These are phyloP conservation scores for Arthrobotrys sinensis DNA, from an alignment of 2,329 filamentous ascomycete species.

Conservation along the genomic window DNA sequence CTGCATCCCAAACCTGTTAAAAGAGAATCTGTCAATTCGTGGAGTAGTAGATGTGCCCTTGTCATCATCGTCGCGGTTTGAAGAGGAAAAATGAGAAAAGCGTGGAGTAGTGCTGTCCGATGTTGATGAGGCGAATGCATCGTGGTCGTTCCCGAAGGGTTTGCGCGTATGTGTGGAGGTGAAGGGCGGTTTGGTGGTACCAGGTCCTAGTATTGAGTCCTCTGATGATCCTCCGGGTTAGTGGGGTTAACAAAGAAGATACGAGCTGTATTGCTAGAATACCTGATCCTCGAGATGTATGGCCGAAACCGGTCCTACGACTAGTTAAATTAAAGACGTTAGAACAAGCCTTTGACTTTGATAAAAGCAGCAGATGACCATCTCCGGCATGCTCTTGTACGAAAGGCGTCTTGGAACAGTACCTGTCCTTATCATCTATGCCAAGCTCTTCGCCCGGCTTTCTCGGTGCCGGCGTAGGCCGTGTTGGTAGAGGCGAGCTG, in stretches of 20 bases:
- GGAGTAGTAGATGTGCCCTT: slow-evolving; percentile 60
- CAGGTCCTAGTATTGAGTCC: slow-evolving; percentile 70
- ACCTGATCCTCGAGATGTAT: slow-evolving; percentile 64
- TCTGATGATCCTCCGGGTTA: slow-evolving; percentile 66
- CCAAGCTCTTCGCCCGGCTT: slow-evolving; percentile 51
- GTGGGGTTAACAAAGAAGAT: slow-evolving; percentile 9
- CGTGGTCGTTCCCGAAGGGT: slow-evolving; percentile 52
- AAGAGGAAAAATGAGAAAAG: slow-evolving; percentile 58
- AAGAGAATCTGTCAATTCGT: slow-evolving; percentile 60
- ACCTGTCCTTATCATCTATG: slow-evolving; percentile 59
- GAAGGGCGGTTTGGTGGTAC: slow-evolving; percentile 72
- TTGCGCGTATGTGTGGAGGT: slow-evolving; percentile 70
- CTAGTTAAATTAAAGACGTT: slow-evolving; percentile 4
- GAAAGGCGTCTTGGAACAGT: background rate
- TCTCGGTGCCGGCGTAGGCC: slow-evolving; percentile 48
- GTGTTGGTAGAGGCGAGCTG: slow-evolving; percentile 59
- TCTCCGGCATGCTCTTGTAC: background rate
- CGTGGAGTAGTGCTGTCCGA: slow-evolving; percentile 61
- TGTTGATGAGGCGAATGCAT: slow-evolving; percentile 55
- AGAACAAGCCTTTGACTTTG: background rate
- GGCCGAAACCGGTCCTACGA: slow-evolving; percentile 61
- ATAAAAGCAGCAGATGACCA: background rate
- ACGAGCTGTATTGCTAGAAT: slow-evolving; percentile 25
- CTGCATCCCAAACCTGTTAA: slow-evolving; percentile 63
- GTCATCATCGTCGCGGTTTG: slow-evolving; percentile 62